phyloP scores from a whole-genome alignment of 2,329 filamentous ascomycete genomes.

The Fusarium udum region DNA sequence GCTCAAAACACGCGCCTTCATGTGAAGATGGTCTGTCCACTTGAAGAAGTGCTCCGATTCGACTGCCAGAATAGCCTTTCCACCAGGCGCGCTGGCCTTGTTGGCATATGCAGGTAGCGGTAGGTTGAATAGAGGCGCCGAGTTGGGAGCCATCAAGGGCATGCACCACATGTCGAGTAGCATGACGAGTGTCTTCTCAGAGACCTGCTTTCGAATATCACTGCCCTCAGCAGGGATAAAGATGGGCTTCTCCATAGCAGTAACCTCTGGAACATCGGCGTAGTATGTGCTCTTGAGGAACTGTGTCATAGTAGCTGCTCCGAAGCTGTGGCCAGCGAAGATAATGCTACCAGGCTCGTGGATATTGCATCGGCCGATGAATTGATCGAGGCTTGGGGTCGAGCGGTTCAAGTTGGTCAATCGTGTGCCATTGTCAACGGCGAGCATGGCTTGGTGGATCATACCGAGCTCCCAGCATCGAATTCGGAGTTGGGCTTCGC shows the following conservation, averaged over 20 bases:
- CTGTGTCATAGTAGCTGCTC: conserved; percentile 77
- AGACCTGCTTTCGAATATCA: conserved; percentile 71
- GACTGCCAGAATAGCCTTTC: conserved; percentile 72
- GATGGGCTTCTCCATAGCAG: conserved; percentile 63
- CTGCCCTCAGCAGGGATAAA: conserved; percentile 67
- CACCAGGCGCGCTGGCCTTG: conserved; percentile 59
- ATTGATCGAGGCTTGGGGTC: conserved; percentile 62
- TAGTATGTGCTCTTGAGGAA: conserved; percentile 84
- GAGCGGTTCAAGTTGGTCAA: conserved; percentile 65
- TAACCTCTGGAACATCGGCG: conserved; percentile 57
- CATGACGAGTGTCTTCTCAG: conserved; percentile 70
- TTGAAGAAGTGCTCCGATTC: conserved; percentile 82
- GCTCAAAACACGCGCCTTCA: conserved; percentile 73
- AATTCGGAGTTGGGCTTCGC: conserved; percentile 78
- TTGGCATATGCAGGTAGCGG: conserved; percentile 75
- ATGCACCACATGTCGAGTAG: conserved; percentile 86
- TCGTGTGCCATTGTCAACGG: conserved; percentile 66
- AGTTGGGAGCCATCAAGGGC: conserved; percentile 71
- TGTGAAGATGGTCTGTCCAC: conserved; percentile 77
- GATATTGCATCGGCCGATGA: conserved; percentile 71
- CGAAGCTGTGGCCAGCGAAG: conserved; percentile 85
- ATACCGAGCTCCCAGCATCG: conserved; percentile 82
- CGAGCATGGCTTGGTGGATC: conserved; percentile 72
- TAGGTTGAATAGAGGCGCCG: conserved; percentile 72
- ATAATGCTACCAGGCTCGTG: conserved; percentile 76